Evolutionary conservation across 2,329 filamentous ascomycete species (phyloP).

Genomic region (Tothia fuscella): DNA sequence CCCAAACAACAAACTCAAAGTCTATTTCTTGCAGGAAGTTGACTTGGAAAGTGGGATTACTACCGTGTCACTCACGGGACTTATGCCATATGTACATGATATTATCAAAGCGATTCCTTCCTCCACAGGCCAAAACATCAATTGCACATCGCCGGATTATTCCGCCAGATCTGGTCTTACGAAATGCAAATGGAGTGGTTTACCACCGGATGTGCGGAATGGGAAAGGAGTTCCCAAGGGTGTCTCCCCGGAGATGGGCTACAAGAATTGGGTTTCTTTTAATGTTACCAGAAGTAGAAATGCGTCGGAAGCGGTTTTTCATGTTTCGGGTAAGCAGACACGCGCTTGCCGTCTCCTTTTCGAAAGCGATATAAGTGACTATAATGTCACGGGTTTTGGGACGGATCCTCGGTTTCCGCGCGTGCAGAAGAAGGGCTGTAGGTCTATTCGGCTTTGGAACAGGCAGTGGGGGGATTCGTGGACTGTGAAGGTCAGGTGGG

Average conservation of each 20-base stretch:
- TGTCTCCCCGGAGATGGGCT: constrained; percentile 28
- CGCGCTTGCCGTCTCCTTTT: constrained; percentile 67
- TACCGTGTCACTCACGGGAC: constrained; percentile 54
- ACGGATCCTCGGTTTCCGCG: constrained; percentile 54
- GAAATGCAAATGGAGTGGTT: constrained; percentile 61
- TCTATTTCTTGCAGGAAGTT: constrained; percentile 74
- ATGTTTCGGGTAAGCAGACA: constrained; percentile 61
- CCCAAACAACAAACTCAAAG: constrained; percentile 63
- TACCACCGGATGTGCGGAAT: constrained; percentile 51
- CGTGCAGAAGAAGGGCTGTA: constrained; percentile 50
- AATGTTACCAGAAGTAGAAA: constrained; percentile 40
- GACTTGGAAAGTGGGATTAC: constrained; percentile 62
- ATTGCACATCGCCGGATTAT: constrained; percentile 28
- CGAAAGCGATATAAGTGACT: constrained; percentile 51
- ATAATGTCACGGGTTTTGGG: constrained; percentile 50
- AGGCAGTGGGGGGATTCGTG: constrained; percentile 63
- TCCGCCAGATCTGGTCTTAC: constrained; percentile 39
- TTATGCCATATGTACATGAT: constrained; percentile 53
- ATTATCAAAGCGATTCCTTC: constrained; percentile 62
- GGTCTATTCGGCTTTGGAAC: constrained; percentile 67
- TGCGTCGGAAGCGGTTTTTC: constrained; percentile 46
- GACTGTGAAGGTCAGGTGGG: constrained; percentile 63
- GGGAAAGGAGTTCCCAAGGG: constrained; percentile 14
- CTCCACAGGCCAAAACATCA: constrained; percentile 45
- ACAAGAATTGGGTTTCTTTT: constrained; percentile 52